These are phyloP conservation scores for Suillus brevipes DNA, from an alignment of 768 basidiomycete genomes.

Conservation along the genomic window DNA sequence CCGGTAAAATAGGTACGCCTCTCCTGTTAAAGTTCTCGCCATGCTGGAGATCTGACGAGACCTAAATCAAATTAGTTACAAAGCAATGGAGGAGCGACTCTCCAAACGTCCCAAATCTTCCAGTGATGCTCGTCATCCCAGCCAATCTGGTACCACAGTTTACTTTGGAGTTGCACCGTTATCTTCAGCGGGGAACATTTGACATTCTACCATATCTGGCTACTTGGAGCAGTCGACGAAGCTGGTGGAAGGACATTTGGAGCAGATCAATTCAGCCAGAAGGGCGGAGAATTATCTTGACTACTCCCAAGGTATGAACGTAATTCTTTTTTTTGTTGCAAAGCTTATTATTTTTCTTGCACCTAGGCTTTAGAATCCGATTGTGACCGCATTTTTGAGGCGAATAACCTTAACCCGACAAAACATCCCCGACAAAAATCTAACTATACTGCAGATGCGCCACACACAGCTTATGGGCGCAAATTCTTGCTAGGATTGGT, in stretches of 20 bases:
- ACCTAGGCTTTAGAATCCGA: not conserved
- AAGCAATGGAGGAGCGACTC: not conserved
- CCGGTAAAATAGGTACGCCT: not conserved
- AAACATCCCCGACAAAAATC: not conserved
- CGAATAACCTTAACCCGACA: not conserved
- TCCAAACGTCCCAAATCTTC: not conserved
- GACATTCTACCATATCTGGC: not conserved
- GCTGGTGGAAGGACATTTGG: not conserved
- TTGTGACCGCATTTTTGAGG: not conserved
- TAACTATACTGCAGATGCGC: not conserved
- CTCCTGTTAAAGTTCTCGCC: not conserved
- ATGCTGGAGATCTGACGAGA: not conserved
- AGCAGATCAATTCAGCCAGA: not conserved
- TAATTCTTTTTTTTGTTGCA: not conserved
- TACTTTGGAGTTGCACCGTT: not conserved
- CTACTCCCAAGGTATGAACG: not conserved
- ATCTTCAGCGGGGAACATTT: not conserved
- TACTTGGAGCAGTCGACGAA: not conserved
- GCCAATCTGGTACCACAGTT: not conserved
- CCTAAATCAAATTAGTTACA: not conserved
- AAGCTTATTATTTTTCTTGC: not conserved
- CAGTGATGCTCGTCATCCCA: not conserved
- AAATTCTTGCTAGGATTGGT: not conserved
- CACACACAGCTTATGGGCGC: not conserved
- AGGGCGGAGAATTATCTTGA: not conserved